These are phyloP conservation scores for Ramaria sp. DNA, from an alignment of 768 basidiomycete genomes.

Conservation along the genomic window DNA sequence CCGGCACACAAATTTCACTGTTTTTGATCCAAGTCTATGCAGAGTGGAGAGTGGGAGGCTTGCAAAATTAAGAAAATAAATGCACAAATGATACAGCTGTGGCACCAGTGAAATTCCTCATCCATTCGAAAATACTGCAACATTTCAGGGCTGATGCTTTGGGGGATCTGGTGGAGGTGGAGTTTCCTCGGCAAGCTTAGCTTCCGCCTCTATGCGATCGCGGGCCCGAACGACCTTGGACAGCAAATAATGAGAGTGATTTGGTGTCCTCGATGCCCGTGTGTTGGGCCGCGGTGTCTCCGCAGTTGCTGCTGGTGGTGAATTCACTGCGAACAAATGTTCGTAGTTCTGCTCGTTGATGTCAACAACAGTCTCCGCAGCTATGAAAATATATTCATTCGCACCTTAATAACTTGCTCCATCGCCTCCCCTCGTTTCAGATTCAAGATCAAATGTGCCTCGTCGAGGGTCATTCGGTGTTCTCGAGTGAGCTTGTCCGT, in stretches of 20 bases:
- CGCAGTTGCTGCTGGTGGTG: slow-evolving; percentile 46
- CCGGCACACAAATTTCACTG: too few relatives aligned
- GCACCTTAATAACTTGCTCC: slow-evolving; percentile 66
- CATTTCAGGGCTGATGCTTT: background rate
- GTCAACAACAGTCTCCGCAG: background rate
- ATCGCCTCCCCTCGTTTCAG: slow-evolving; percentile 60
- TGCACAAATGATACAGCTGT: background rate
- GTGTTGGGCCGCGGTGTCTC: slow-evolving; percentile 30
- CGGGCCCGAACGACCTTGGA: slow-evolving; percentile 94
- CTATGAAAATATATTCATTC: slow-evolving; percentile 9
- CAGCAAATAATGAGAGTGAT: slow-evolving; percentile 85
- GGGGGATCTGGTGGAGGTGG: background rate
- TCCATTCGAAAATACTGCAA: background rate
- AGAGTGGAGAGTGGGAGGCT: too few relatives aligned
- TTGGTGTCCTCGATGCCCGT: slow-evolving; percentile 33
- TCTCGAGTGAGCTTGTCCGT: slow-evolving; percentile 78
- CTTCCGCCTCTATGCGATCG: slow-evolving; percentile 91
- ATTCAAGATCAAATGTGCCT: slow-evolving; percentile 90
- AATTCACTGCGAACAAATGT: slow-evolving; percentile 84
- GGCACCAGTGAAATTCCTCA: background rate
- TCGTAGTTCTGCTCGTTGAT: slow-evolving; percentile 68
- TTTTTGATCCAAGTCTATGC: too few relatives aligned
- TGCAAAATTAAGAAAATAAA: background rate
- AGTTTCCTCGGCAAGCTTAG: slow-evolving; percentile 21
- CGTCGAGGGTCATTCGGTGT: slow-evolving; percentile 89